Base-by-base conservation (phyloP, 140 eudicot genomes). In the Bidens hawaiensis region DNA sequence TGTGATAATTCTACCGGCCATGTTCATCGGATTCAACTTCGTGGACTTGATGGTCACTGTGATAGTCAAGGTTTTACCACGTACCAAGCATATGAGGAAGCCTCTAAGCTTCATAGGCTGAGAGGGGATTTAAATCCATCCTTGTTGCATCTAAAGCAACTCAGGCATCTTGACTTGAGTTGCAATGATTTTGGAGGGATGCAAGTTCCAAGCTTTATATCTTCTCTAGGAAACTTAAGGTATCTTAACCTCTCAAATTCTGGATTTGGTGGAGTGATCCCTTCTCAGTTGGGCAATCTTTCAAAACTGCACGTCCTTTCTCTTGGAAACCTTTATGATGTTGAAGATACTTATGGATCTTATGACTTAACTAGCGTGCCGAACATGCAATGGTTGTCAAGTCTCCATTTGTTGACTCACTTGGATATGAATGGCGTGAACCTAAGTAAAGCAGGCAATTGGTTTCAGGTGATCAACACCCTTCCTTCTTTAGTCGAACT, bases 1-100 rank as follows among this genome's bases (percentile, higher is more conserved):
- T 73, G 84, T 16, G 60, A 59, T 58, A 74, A 64, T 18, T 10
- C 2, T 16, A 74, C 84, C 0, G 70, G 80, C 1, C 56, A 64
- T 64, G 71, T 79, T 31, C 49, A 13, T 65, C 36, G 9, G 5
- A 50, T 65, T 22, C 71, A 24, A 49, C 71, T 65, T 65, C 50
- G 36, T 17, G 71, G 61, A 16, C 73, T 53, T 28, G 51, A n/a
- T 38, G 85, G n/a, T n/a, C 18, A 43, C 12, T 43, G 19, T 31
- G n/a, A 47, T 61, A 1, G 4, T 6, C 6, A 4, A 21, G 13
- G 50, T 50, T 50, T 21, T 21, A n/a, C 14, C n/a, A n/a, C n/a
- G n/a, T 36, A 36, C 43, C 7, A 47, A 47, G 54, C 18, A 47
- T 17, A 15, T 1, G 19, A 17, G 7, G 54, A 18, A 47, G 26